Evolutionary conservation across 2,329 filamentous ascomycete genomes (phyloP), one percentile per base, ranked within the genome.

Genomic region (Cladosporium sp.): DNA sequence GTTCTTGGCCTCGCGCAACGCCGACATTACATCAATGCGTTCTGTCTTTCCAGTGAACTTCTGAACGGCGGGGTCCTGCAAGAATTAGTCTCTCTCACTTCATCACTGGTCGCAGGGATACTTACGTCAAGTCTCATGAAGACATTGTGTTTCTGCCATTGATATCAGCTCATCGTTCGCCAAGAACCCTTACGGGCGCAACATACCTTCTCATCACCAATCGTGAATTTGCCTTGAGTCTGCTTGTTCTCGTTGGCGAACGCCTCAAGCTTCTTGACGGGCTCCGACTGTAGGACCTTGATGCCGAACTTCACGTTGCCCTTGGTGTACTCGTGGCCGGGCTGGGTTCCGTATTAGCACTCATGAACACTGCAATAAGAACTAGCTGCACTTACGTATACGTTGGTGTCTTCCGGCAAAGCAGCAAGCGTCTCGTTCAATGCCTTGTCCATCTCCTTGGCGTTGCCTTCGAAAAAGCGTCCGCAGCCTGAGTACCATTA

Each of bases 311-410:
- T 91, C 69, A 94, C 91, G 70, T 99, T 99, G 54, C 88, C 84
- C 75, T 94, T 96, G n/a, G 94, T 99, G 77, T 99, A 99, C 74
- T 97, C 94, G 69, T 99, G 94, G 3, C 94, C 94, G 17, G 93
- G 92, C 88, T 93, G 62, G 0, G 20, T 2, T 14, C 2, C 3
- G 3, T 6, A n/a, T 58, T 25, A 57, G 54, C 15, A 22, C 20
- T 5, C 19, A 14, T 43, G 2, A 17, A 12, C 1, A 12, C 5
- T 12, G 7, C 4, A n/a, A 39, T 14, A 39, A 39, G n/a, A 36
- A n/a, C 9, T 50, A 15, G 34, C 3, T 36, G 1, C 30, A 52
- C 87, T 71, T 75, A 93, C 89, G 72, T 90, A 99, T 64, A 99
- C 90, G 64, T 88, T 88, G 1, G 94, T 97, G 67, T 97, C 92